Percentiles rank a stretch among this genome's conserved stretches.
Conservation (phyloP, 495 filamentous ascomycete genomes). For the Terfezia claveryi region DNA sequence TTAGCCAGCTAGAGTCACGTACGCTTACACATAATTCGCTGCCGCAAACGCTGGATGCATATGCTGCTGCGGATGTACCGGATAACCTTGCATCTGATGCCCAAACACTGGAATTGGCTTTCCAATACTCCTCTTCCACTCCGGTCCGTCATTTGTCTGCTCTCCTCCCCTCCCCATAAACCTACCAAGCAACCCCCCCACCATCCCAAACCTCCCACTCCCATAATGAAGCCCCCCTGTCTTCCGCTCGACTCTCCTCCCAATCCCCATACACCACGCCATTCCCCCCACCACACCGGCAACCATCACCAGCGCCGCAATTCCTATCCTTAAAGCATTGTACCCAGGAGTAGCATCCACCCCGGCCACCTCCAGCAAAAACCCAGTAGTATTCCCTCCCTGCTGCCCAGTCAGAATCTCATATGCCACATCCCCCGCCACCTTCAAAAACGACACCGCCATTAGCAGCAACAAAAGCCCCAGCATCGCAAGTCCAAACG, state of each 20-base stretch:
- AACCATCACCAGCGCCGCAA: neutral
- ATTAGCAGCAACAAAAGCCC: neutral
- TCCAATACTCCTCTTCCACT: neutral
- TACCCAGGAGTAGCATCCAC: neutral
- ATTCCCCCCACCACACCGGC: neutral
- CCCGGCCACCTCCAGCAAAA: neutral
- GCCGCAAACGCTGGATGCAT: too few species aligned
- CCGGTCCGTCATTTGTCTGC: neutral
- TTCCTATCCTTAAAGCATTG: neutral
- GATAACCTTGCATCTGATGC: too few species aligned
- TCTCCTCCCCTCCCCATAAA: neutral
- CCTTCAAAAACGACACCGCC: neutral
- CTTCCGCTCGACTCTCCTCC: neutral
- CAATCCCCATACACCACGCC: neutral
- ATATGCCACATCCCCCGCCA: neutral
- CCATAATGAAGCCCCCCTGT: neutral
- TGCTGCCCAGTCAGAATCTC: neutral
- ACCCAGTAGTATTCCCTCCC: too few species aligned
- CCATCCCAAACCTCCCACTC: neutral
- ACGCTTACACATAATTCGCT: too few species aligned
- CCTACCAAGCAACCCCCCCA: neutral
- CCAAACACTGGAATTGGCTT: neutral
- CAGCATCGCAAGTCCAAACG: neutral
- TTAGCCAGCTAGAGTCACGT: too few species aligned
- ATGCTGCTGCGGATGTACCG: too few species aligned